Evolutionary conservation across 345 rosid species (phyloP).

Genomic region (Anacardium occidentale): DNA sequence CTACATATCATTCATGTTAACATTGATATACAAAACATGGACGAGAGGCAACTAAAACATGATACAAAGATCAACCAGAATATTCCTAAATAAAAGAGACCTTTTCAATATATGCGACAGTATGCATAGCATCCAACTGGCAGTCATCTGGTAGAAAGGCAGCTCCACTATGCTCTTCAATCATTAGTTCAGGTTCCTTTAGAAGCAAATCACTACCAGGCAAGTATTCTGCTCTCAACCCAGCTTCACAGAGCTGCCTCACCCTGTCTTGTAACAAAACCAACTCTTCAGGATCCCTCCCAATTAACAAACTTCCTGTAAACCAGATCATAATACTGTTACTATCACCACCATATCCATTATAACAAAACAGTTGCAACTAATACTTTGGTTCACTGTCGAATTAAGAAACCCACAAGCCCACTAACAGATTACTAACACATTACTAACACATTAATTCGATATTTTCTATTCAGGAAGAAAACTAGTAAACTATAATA

Average conservation of each 20-base stretch:
- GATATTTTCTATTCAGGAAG: not conserved
- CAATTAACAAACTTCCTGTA: constrained; percentile 78
- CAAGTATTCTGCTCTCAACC: constrained; percentile 64
- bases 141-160: constrained; percentile 76
- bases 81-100: constrained; percentile 31
- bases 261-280: constrained; percentile 54
- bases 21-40: not conserved
- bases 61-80: not conserved
- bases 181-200: constrained; percentile 59
- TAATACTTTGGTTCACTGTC: not conserved
- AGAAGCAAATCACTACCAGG: constrained; percentile 49
- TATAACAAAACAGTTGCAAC: not conserved
- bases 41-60: not conserved
- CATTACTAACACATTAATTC: not conserved
- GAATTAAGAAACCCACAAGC: not conserved
- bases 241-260: constrained; percentile 60
- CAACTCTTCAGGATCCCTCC: constrained; percentile 56
- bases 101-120: constrained; percentile 72
- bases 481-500: no score
- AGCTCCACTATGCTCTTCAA: constrained; percentile 62
- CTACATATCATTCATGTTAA: constrained; percentile 33
- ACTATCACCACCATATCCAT: not conserved
- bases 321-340: constrained; percentile 13
- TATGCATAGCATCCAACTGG: constrained; percentile 74
- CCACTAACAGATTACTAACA: not conserved